Conservation (phyloP, 257 asterid species). For the Solanum bulbocastanum region DNA sequence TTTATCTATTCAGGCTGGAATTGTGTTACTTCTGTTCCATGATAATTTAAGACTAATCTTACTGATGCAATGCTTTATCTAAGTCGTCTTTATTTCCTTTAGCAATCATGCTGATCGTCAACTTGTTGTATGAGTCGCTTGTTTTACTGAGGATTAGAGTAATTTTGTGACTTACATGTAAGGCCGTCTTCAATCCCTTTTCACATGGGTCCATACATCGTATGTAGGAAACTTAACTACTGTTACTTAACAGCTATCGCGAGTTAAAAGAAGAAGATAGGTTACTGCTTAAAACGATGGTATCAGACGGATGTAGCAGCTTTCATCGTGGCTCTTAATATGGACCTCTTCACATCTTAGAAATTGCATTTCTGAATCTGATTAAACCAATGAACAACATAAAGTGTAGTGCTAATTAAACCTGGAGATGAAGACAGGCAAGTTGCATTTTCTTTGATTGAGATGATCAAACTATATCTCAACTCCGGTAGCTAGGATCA, state of each 20-base stretch:
- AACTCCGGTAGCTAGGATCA: neutral
- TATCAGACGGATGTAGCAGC: neutral
- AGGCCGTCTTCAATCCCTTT: neutral
- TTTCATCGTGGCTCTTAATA: neutral
- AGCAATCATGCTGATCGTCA: neutral
- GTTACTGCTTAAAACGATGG: neutral
- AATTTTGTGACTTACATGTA: neutral
- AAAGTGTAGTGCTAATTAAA: neutral
- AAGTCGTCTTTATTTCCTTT: neutral
- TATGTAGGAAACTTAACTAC: neutral
- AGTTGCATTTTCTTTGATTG: neutral
- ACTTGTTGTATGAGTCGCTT: neutral
- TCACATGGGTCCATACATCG: neutral
- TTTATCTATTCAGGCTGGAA: neutral
- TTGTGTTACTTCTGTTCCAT: neutral
- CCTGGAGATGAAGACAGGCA: neutral
- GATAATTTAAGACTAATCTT: neutral
- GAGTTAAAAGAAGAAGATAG: neutral
- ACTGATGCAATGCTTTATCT: neutral
- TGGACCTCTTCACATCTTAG: neutral
- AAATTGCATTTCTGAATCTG: neutral
- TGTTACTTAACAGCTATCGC: neutral
- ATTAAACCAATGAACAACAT: neutral
- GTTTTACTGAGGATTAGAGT: neutral
- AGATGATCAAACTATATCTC: neutral